Conservation (phyloP, 176 grass and related monocot genomes). For the Aechmea fasciata region DNA sequence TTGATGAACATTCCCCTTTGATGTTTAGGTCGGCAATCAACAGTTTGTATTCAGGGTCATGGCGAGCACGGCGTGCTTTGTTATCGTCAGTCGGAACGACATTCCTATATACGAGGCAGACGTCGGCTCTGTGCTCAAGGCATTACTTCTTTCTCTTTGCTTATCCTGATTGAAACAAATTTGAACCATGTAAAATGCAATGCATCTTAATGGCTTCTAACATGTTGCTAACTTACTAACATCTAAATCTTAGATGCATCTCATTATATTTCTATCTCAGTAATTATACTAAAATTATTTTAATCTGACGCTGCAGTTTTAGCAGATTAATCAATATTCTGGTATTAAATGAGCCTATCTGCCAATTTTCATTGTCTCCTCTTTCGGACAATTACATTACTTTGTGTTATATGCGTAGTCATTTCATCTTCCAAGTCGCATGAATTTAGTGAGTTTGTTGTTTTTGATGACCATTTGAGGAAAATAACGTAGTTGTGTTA, state of each 20-base stretch:
- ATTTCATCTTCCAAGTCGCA: neutral
- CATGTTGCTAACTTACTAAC: too few species aligned
- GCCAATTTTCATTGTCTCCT: too few species aligned
- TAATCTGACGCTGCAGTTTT: too few species aligned
- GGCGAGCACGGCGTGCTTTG: conserved; percentile 57
- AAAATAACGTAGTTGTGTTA: neutral
- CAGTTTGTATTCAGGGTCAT: conserved; percentile 16
- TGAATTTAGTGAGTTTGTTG: neutral
- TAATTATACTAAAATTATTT: too few species aligned
- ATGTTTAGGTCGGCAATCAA: neutral
- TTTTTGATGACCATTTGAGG: neutral
- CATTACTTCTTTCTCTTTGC: conserved; percentile 13
- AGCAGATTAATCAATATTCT: too few species aligned
- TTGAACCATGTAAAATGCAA: conserved; percentile 3
- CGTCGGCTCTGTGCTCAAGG: conserved; percentile 63
- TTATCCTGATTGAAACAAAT: neutral
- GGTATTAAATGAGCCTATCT: too few species aligned
- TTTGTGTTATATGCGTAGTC: neutral
- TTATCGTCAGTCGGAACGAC: conserved; percentile 65
- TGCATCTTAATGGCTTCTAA: conserved; percentile 1
- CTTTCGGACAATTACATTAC: neutral
- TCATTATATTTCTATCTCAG: too few species aligned
- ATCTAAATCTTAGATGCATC: too few species aligned
- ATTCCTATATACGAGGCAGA: conserved; percentile 78
- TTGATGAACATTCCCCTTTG: neutral